Conservation (phyloP, 805 yeast genomes). For the Cyberlindnera nakhonratchasimensis region DNA sequence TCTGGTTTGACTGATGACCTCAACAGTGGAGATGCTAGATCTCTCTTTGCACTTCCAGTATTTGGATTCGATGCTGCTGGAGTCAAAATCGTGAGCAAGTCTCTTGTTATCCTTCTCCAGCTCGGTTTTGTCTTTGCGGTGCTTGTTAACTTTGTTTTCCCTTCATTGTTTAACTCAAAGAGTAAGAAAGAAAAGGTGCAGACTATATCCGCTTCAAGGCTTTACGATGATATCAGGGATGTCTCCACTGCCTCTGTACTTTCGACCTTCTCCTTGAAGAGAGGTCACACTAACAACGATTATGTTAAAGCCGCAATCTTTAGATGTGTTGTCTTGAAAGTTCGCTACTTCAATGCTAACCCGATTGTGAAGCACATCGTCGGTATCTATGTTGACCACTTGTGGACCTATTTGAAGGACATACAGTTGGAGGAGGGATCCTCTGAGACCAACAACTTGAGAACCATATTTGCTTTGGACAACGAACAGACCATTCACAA, state of each 20-base stretch:
- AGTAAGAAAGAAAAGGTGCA: slow-evolving; percentile 8
- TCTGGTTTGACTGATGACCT: slow-evolving; percentile 54
- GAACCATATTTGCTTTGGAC: slow-evolving; percentile 26
- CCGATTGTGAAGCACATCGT: slow-evolving; percentile 19
- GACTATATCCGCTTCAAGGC: background rate
- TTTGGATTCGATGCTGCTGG: slow-evolving; percentile 32
- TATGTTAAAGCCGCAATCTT: slow-evolving; percentile 27
- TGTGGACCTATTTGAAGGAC: slow-evolving; percentile 28
- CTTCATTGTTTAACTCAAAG: slow-evolving; percentile 16
- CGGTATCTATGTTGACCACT: slow-evolving; percentile 24
- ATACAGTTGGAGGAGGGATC: slow-evolving; percentile 17
- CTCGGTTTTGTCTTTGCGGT: slow-evolving; percentile 28
- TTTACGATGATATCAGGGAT: slow-evolving; percentile 24
- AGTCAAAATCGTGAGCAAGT: slow-evolving; percentile 25
- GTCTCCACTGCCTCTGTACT: slow-evolving; percentile 17
- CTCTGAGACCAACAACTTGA: slow-evolving; percentile 26
- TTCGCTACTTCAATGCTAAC: slow-evolving; percentile 19
- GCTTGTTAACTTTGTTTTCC: slow-evolving; percentile 26
- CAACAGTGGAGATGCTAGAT: slow-evolving; percentile 39
- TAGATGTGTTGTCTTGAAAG: slow-evolving; percentile 25
- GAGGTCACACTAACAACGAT: slow-evolving; percentile 20
- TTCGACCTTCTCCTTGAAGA: slow-evolving; percentile 17
- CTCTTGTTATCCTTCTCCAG: slow-evolving; percentile 29
- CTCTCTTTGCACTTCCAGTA: slow-evolving; percentile 47
- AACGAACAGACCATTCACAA: slow-evolving; percentile 28